Conservation (phyloP, 108 stramenopile species). For the Nitzschia sp. region DNA sequence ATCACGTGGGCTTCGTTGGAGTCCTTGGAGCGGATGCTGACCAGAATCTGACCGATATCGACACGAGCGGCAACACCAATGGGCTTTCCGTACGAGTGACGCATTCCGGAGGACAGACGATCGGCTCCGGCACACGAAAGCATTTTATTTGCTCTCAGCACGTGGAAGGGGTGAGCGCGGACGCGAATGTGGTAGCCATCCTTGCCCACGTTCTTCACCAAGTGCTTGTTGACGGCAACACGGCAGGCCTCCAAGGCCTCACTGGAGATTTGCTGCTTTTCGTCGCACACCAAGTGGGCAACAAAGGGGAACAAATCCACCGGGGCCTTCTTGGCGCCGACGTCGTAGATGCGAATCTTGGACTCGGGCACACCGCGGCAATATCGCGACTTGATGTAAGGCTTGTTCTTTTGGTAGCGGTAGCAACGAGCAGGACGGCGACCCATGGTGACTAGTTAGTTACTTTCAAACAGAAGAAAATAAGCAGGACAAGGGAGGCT, state of each 20-base stretch:
- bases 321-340: slow-evolving; percentile 97
- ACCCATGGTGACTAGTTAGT: slow-evolving; percentile 69
- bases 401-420: slow-evolving; percentile 99
- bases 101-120: slow-evolving; percentile 98
- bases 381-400: slow-evolving; percentile 99
- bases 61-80: slow-evolving; percentile 99
- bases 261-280: slow-evolving; percentile 99
- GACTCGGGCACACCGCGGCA: slow-evolving; percentile 99
- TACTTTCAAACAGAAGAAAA: neutral
- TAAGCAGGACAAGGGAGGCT: neutral
- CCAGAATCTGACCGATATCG: slow-evolving; percentile 96
- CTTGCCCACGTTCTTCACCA: slow-evolving; percentile 98
- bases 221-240: slow-evolving; percentile 99
- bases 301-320: slow-evolving; percentile 99
- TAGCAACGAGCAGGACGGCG: slow-evolving; percentile 97
- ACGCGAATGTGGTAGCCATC: slow-evolving; percentile 99
- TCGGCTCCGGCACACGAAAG: slow-evolving; percentile 99
- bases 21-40: slow-evolving; percentile 96
- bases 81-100: slow-evolving; percentile 99
- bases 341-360: slow-evolving; percentile 99
- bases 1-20: slow-evolving; percentile 87
- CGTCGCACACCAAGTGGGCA: slow-evolving; percentile 98
- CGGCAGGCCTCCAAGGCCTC: slow-evolving; percentile 99
- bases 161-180: slow-evolving; percentile 99
- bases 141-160: slow-evolving; percentile 99